Evolutionary conservation across 495 filamentous ascomycete species (phyloP).

Genomic region (Penicillium desertorum): DNA sequence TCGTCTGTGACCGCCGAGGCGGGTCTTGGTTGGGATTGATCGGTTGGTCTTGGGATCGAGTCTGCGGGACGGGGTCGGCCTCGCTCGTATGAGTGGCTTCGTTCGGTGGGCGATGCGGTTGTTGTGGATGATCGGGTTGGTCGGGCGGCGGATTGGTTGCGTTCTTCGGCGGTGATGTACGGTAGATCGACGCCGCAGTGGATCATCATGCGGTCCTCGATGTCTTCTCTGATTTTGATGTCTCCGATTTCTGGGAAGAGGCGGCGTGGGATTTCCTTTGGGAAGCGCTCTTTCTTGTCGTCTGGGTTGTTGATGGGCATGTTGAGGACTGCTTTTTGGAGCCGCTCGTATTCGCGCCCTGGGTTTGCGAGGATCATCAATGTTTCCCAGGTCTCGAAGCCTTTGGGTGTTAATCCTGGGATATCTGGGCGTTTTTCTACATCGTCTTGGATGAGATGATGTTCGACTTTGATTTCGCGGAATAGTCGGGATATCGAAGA

Average conservation of each 20-base stretch:
- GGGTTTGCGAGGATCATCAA: constrained; percentile 74
- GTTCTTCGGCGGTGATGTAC: constrained; percentile 40
- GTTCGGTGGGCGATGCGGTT: constrained; percentile 20
- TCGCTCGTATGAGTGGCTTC: constrained; percentile 44
- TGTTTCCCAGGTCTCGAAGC: constrained; percentile 78
- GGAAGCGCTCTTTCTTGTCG: constrained; percentile 70
- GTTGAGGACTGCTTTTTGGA: constrained; percentile 68
- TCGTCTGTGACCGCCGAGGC: constrained; percentile 41
- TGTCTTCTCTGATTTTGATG: constrained; percentile 37
- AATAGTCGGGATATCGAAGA: constrained; percentile 70
- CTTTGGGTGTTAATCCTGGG: constrained; percentile 74
- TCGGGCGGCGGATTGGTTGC: constrained; percentile 30
- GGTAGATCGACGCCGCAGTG: constrained; percentile 53
- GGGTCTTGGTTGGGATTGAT: not conserved
- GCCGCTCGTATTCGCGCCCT: constrained; percentile 69
- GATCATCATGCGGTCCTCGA: constrained; percentile 46
- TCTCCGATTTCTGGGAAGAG: constrained; percentile 60
- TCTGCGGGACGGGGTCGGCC: constrained; percentile 50
- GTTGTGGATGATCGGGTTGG: constrained; percentile 22
- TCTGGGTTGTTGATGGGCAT: constrained; percentile 77
- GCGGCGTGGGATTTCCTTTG: constrained; percentile 72
- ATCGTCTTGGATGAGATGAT: constrained; percentile 73
- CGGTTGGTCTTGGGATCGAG: not conserved
- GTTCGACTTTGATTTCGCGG: constrained; percentile 71
- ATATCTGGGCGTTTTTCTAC: constrained; percentile 60